Evolutionary conservation across 1,284 basidiomycete genomes (phyloP).

Genomic region (Tylopilus sp.): DNA sequence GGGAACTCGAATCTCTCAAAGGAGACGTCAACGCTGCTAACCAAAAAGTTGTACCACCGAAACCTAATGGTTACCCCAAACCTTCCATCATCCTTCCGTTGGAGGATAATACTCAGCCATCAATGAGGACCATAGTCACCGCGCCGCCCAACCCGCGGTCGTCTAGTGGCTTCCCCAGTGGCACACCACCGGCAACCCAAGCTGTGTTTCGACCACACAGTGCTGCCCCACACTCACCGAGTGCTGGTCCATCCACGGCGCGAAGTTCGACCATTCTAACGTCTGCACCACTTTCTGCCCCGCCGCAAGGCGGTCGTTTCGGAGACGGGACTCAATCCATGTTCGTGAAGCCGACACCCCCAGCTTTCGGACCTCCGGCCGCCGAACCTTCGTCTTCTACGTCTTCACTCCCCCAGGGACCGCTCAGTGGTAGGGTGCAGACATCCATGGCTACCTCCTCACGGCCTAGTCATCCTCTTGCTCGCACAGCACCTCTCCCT

Average conservation of each 20-base stretch:
- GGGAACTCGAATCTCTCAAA: slow-evolving; percentile 82
- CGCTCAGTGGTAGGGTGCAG: slow-evolving; percentile 23
- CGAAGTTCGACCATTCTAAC: slow-evolving; percentile 16
- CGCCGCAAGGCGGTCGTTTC: slow-evolving; percentile 61
- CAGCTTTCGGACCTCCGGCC: slow-evolving; percentile 34
- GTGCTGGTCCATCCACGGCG: slow-evolving; percentile 39
- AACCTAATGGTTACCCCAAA: slow-evolving; percentile 49
- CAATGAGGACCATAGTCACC: slow-evolving; percentile 30
- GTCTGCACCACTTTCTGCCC: slow-evolving; percentile 33
- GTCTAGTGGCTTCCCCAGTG: slow-evolving; percentile 18
- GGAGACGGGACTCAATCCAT: slow-evolving; percentile 73
- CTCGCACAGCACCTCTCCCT: slow-evolving; percentile 18
- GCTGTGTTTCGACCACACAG: slow-evolving; percentile 24
- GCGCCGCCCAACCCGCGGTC: slow-evolving; percentile 24
- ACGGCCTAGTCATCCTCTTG: slow-evolving; percentile 18
- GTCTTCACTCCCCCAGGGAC: slow-evolving; percentile 31
- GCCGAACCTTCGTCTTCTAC: slow-evolving; percentile 33
- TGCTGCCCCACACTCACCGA: slow-evolving; percentile 43
- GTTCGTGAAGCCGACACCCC: slow-evolving; percentile 52
- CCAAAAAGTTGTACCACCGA: slow-evolving; percentile 50
- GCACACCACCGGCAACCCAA: slow-evolving; percentile 19
- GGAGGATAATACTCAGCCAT: slow-evolving; percentile 53
- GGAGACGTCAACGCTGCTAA: slow-evolving; percentile 69
- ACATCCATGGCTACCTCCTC: slow-evolving; percentile 6
- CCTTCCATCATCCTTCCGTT: slow-evolving; percentile 60